A percentile compares a stretch with the other conserved stretches of the same genome.
phyloP scores from a whole-genome alignment of 306 rosid genomes.

The Prunus mume region DNA sequence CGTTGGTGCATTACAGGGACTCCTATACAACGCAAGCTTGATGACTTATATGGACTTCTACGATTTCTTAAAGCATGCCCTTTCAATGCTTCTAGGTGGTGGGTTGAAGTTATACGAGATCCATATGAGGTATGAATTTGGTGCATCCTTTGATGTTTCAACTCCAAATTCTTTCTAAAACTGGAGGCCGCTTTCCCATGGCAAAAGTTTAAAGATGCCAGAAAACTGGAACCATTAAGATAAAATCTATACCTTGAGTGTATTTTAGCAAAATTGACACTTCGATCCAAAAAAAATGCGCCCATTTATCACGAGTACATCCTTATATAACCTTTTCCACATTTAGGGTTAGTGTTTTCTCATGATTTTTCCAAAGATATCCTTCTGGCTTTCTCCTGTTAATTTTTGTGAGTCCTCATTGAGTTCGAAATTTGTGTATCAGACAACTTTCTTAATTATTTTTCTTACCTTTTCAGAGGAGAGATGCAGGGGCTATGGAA shows the following conservation, averaged over 20 bases:
- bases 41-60: conserved; percentile 83
- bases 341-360: not conserved
- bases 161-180: not conserved
- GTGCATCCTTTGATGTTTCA: conserved; percentile 14
- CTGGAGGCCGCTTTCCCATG: conserved; percentile 2
- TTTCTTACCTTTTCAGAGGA: conserved; percentile 53
- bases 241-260: no score
- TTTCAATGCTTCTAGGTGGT: conserved; percentile 77
- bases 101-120: conserved; percentile 88
- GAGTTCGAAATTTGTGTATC: conserved; percentile 5
- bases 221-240: not conserved
- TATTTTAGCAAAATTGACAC: not conserved
- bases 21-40: conserved; percentile 92
- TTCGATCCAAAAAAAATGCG: not conserved
- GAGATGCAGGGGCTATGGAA: conserved; percentile 73
- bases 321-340: not conserved
- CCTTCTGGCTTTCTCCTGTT: not conserved
- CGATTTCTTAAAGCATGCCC: conserved; percentile 79
- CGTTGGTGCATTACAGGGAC: conserved; percentile 97
- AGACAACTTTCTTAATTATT: conserved; percentile 18
- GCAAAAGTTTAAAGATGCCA: not conserved
- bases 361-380: not conserved
- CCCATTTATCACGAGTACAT: not conserved
- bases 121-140: conserved; percentile 74
- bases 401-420: not conserved